Conservation (phyloP, 2,329 filamentous ascomycete species). For the Didymella keratinophila region DNA sequence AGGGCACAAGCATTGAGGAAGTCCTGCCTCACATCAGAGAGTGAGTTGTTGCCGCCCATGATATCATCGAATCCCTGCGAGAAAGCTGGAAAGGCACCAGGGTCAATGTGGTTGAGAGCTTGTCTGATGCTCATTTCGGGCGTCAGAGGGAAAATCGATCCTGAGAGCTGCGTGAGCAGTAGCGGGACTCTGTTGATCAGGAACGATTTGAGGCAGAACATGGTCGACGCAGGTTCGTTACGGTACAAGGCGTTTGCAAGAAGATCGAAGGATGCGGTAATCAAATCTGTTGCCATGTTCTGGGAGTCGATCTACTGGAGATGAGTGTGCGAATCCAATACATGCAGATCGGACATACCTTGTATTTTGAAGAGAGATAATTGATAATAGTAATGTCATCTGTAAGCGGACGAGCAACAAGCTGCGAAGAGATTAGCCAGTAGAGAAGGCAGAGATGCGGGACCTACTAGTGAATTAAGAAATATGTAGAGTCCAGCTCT, state of each 20-base stretch:
- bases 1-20: slow-evolving; percentile 92
- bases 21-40: slow-evolving; percentile 75
- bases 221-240: slow-evolving; percentile 64
- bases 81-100: slow-evolving; percentile 69
- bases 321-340: slow-evolving; percentile 37
- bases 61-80: slow-evolving; percentile 69
- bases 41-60: slow-evolving; percentile 62
- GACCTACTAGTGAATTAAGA: slow-evolving; percentile 76
- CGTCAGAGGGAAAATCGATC: slow-evolving; percentile 66
- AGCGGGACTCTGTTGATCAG: slow-evolving; percentile 76
- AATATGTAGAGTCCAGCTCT: slow-evolving; percentile 86
- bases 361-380: slow-evolving; percentile 85
- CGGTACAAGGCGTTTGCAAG: slow-evolving; percentile 86
- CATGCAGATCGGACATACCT: slow-evolving; percentile 59
- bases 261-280: slow-evolving; percentile 88
- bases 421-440: slow-evolving; percentile 61
- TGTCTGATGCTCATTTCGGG: slow-evolving; percentile 71
- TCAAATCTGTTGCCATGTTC: slow-evolving; percentile 78
- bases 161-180: slow-evolving; percentile 65
- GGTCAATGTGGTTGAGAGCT: slow-evolving; percentile 69
- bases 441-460: no score
- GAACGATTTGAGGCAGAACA: slow-evolving; percentile 83
- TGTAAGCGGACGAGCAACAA: slow-evolving; percentile 80
- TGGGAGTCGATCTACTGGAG: slow-evolving; percentile 73
- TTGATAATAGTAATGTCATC: slow-evolving; percentile 81